A percentile compares a stretch with the other conserved stretches of the same genome.
phyloP scores from a whole-genome alignment of 2,329 filamentous ascomycete species.

The Xylariaceae sp. region DNA sequence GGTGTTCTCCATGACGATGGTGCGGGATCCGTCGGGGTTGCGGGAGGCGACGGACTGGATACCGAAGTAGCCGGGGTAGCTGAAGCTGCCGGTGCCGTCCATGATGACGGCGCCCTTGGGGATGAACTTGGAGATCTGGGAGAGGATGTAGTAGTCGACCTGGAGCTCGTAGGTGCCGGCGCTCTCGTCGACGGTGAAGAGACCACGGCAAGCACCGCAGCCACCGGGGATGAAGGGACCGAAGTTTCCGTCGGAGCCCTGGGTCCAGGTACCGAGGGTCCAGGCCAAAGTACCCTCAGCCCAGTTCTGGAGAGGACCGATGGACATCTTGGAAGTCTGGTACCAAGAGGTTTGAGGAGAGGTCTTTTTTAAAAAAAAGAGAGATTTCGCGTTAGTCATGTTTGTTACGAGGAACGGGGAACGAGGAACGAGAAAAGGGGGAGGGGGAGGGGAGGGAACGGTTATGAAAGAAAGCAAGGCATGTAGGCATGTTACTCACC shows the following conservation, averaged over 20 bases:
- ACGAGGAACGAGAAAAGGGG: neutral
- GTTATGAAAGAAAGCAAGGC: neutral
- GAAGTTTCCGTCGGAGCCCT: constrained; percentile 33
- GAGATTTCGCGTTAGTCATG: neutral
- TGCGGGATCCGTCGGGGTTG: constrained; percentile 42
- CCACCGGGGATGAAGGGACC: constrained; percentile 39
- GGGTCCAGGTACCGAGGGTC: constrained; percentile 37
- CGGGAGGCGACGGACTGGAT: constrained; percentile 42
- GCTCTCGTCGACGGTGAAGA: constrained; percentile 50
- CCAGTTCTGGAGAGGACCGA: constrained; percentile 47
- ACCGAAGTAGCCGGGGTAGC: constrained; percentile 35
- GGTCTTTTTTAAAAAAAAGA: constrained; percentile 17
- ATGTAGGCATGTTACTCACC: constrained; percentile 8
- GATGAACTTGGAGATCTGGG: constrained; percentile 47
- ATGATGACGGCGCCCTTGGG: constrained; percentile 40
- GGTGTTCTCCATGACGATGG: constrained; percentile 43
- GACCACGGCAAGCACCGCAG: constrained; percentile 43
- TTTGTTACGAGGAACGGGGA: neutral
- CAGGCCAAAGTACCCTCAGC: constrained; percentile 40
- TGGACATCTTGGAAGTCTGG: constrained; percentile 33
- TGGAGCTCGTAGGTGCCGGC: constrained; percentile 40
- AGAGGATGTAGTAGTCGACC: constrained; percentile 49
- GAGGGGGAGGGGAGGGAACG: no score
- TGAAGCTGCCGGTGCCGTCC: constrained; percentile 39
- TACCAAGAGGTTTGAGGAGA: constrained; percentile 35